A percentile compares a stretch with the other conserved stretches of the same genome.
phyloP scores from a whole-genome alignment of 768 basidiomycete genomes.

The Suillus lakei region DNA sequence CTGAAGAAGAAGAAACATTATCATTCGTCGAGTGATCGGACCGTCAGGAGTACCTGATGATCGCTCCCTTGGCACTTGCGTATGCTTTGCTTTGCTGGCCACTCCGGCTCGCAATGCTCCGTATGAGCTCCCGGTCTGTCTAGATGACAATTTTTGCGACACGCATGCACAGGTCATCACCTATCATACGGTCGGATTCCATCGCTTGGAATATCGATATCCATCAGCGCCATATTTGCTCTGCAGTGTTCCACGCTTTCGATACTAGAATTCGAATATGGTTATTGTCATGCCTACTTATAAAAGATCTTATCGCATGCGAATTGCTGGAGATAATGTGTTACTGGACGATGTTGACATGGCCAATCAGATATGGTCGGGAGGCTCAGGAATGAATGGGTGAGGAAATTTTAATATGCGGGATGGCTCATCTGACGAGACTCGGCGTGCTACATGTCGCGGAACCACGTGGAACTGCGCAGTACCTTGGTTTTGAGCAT shows the following conservation, averaged over 20 bases:
- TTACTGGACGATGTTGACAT: neutral
- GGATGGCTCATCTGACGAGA: neutral
- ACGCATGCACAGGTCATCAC: neutral
- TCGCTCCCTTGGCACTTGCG: conserved; percentile 19
- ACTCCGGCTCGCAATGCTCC: neutral
- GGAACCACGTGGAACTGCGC: neutral
- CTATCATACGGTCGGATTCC: neutral
- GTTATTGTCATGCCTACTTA: conserved; percentile 2
- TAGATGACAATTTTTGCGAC: too few species aligned
- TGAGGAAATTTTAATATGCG: neutral
- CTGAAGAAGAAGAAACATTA: conserved; percentile 30
- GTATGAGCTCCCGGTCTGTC: neutral
- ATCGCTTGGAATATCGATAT: neutral
- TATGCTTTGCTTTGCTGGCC: neutral
- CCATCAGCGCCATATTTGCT: conserved; percentile 3
- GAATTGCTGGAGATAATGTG: neutral
- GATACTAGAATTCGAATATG: neutral
- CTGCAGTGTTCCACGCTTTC: neutral
- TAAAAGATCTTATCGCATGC: conserved; percentile 1
- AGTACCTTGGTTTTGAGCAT: neutral
- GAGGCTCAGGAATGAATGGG: too few species aligned
- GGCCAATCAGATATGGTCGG: neutral
- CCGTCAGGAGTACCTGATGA: conserved; percentile 23
- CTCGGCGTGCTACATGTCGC: neutral
- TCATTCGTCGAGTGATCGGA: conserved; percentile 28